phyloP scores from a whole-genome alignment of 2,329 filamentous ascomycete genomes.

The Botryosphaeria dothidea region DNA sequence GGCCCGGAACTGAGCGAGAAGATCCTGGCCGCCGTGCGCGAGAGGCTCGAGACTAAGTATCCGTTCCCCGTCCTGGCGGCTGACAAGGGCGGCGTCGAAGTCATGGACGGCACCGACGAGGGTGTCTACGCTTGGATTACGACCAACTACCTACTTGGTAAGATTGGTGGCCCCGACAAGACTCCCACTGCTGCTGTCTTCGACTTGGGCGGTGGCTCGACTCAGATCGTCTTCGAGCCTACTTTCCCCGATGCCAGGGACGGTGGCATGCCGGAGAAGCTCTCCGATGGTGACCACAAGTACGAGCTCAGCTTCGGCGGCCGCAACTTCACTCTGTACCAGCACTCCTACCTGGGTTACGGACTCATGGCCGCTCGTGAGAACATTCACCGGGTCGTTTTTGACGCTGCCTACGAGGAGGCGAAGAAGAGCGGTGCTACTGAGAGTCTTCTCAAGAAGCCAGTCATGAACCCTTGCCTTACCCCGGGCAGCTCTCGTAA shows the following conservation, averaged over 20 bases:
- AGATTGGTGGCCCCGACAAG: constrained; percentile 91
- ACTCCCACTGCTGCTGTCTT: constrained; percentile 91
- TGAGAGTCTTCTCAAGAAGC: constrained; percentile 65
- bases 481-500: constrained; percentile 74
- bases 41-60: constrained; percentile 81
- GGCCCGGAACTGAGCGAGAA: constrained; percentile 77
- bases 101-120: constrained; percentile 97
- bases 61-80: constrained; percentile 91
- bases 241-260: constrained; percentile 74
- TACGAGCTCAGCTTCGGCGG: constrained; percentile 90
- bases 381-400: constrained; percentile 73
- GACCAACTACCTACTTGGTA: constrained; percentile 95
- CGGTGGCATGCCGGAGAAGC: constrained; percentile 81
- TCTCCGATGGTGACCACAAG: constrained; percentile 92
- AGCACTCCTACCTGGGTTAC: constrained; percentile 96
- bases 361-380: constrained; percentile 94
- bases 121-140: constrained; percentile 99
- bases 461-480: constrained; percentile 84
- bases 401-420: constrained; percentile 69
- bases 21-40: constrained; percentile 82
- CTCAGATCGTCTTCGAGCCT: constrained; percentile 97
- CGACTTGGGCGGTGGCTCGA: constrained; percentile 93
- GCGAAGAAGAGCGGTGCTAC: constrained; percentile 45
- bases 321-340: constrained; percentile 88
- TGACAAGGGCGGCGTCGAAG: constrained; percentile 83